Percentiles rank a stretch among this genome's conserved stretches.
These are phyloP conservation scores for Mollisia scopiformis DNA, from an alignment of 2,329 filamentous ascomycete species.

Conservation along the genomic window DNA sequence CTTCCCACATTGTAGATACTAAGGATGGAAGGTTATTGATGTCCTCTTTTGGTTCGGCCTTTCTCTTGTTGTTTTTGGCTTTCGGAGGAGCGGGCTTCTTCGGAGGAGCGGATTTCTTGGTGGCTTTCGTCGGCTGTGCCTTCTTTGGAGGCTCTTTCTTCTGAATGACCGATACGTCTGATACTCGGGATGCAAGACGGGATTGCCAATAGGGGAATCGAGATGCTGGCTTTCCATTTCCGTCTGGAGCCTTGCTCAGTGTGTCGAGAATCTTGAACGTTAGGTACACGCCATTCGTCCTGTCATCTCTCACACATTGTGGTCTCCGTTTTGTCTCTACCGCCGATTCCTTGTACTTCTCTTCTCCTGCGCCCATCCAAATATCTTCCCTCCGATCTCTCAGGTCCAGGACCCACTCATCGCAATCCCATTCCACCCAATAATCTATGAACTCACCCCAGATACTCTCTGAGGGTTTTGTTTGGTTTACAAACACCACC, in stretches of 20 bases:
- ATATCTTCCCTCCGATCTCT: constrained; percentile 35
- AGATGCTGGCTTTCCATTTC: constrained; percentile 17
- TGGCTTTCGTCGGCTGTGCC: not conserved
- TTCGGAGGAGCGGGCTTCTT: not conserved
- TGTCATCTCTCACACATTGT: constrained; percentile 32
- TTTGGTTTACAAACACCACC: constrained; percentile 74
- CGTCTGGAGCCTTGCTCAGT: constrained; percentile 25
- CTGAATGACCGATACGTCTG: not conserved
- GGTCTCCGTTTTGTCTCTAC: constrained; percentile 17
- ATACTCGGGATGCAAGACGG: constrained; percentile 1
- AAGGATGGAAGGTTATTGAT: too few relatives aligned
- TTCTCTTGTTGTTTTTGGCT: not conserved
- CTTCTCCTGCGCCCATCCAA: constrained; percentile 26
- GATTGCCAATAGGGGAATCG: constrained; percentile 25
- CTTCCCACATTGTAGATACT: constrained; percentile 4
- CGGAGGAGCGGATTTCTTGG: not conserved
- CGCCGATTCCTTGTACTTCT: constrained; percentile 17
- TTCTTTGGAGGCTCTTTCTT: not conserved
- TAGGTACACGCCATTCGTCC: constrained; percentile 32
- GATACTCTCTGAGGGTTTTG: constrained; percentile 70
- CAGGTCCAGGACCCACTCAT: constrained; percentile 70
- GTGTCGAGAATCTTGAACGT: constrained; percentile 35
- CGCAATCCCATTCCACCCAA: constrained; percentile 76
- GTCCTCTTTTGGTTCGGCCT: not conserved
- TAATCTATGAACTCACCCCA: constrained; percentile 77